A percentile compares a stretch with the other conserved stretches of the same genome.
Evolutionary conservation across 192 early-diverging fungal species (phyloP).

Genomic region (Funneliformis mosseae): DNA sequence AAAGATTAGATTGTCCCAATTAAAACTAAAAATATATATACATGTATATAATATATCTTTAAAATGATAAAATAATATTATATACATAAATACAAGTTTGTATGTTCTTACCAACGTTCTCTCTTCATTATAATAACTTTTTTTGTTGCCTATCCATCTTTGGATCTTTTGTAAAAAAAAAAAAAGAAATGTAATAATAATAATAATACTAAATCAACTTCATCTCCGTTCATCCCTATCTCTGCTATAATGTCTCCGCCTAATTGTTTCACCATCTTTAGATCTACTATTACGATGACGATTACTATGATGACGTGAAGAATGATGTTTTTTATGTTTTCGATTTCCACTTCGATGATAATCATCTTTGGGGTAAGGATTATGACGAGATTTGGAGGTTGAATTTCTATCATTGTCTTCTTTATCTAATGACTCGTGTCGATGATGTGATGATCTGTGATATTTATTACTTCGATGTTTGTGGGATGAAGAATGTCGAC

Average conservation of each 20-base stretch:
- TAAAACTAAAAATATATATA: neutral
- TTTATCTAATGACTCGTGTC: conserved; percentile 14
- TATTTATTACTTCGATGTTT: conserved; percentile 6
- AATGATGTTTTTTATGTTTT: conserved; percentile 24
- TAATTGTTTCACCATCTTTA: conserved; percentile 1
- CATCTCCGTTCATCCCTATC: neutral
- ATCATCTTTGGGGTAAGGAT: conserved; percentile 16
- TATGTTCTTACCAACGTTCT: neutral
- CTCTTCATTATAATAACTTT: neutral
- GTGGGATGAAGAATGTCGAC: conserved; percentile 17
- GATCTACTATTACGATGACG: conserved; percentile 9
- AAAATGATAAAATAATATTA: no score
- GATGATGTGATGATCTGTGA: conserved; percentile 21
- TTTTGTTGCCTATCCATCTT: neutral
- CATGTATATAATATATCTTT: no score
- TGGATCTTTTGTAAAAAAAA: no score
- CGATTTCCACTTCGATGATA: neutral
- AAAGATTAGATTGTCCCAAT: no score
- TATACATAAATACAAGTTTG: neutral
- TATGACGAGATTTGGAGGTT: neutral
- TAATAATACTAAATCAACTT: no score
- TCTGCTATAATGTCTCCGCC: neutral
- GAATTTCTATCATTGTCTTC: conserved; percentile 13
- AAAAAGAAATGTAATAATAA: no score
- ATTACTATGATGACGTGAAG: conserved; percentile 1